phyloP scores from a whole-genome alignment of 225 moss, liverwort and hornwort species.

The Sphagnum tenellum region DNA sequence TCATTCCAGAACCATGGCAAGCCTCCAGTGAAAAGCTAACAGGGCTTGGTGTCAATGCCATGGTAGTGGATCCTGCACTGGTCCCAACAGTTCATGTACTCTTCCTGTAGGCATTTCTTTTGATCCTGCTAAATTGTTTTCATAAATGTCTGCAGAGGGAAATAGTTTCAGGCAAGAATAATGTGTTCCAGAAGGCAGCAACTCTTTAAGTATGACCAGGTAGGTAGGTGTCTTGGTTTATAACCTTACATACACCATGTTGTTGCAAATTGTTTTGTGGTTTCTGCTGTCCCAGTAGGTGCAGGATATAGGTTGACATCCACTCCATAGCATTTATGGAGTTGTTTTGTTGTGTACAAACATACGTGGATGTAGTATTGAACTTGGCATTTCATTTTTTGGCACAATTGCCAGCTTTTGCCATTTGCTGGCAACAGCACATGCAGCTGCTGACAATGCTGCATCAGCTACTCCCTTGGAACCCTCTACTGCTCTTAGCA shows the following conservation, averaged over 20 bases:
- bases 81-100: conserved; percentile 70
- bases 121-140: too few species aligned
- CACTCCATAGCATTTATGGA: too few species aligned
- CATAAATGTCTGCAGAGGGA: too few species aligned
- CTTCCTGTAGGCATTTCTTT: neutral
- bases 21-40: conserved; percentile 65
- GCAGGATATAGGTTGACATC: too few species aligned
- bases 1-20: conserved; percentile 90
- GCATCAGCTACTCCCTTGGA: conserved; percentile 47
- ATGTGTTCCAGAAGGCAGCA: too few species aligned
- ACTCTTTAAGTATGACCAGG: too few species aligned
- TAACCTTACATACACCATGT: too few species aligned
- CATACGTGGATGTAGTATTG: conserved; percentile 80
- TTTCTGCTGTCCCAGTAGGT: too few species aligned
- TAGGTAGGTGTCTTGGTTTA: too few species aligned
- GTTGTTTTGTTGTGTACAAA: too few species aligned
- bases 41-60: conserved; percentile 75
- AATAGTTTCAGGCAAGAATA: too few species aligned
- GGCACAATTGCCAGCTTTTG: conserved; percentile 87
- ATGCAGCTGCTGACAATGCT: conserved; percentile 61
- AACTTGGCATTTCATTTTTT: conserved; percentile 98
- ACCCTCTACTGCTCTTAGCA: conserved; percentile 54
- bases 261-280: too few species aligned
- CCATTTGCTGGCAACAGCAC: conserved; percentile 69
- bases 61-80: conserved; percentile 82